Base-by-base conservation (phyloP, 2,329 filamentous ascomycete species). In the Diplodia scrobiculata region DNA sequence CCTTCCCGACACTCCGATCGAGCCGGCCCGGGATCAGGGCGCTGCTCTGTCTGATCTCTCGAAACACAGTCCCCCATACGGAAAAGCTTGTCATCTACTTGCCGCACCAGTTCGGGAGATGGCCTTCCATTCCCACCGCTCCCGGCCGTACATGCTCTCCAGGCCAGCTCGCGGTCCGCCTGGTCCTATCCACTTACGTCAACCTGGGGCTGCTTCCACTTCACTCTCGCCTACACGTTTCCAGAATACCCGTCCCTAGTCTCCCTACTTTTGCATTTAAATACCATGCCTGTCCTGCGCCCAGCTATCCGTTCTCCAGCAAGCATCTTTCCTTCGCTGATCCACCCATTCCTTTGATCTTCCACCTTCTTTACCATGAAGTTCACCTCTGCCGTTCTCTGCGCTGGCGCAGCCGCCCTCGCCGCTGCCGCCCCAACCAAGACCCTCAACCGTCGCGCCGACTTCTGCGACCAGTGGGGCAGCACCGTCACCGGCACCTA, bases 391-490 rank as follows among this genome's bases (percentile, higher is more conserved):
- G 36, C 71, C 54, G 9, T 72, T 54, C 63, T 73, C 38, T 50
- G 71, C 47, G 71, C 71, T 66, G 71, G 71, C 66, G 72, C 72
- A 60, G 72, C 74, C 63, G 71, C 71, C 19, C 63, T 75, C 5
- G 70, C 72, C 32, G 58, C 74, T n/a, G 75, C 73, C 21, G 69
- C 70, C 2, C 74, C 75, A 6, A 64, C 71, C 5, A 55, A 60
- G 19, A 71, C 70, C 5, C 45, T 75, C 21, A 69, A 75, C 53
- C 74, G 75, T 63, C 72, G 74, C 47, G 72, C 74, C 38, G 74
- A 75, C 68, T 74, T 68, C 66, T 77, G 75, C 63, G 74, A 72
- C 1, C 72, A 76, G 60, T 76, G 73, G 73, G 75, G 73, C 65
- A 71, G 64, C 38, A 27, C 68, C 27, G 69, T 72, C 17, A 72